phyloP scores from a whole-genome alignment of 306 rosid species.

The Cercis canadensis region DNA sequence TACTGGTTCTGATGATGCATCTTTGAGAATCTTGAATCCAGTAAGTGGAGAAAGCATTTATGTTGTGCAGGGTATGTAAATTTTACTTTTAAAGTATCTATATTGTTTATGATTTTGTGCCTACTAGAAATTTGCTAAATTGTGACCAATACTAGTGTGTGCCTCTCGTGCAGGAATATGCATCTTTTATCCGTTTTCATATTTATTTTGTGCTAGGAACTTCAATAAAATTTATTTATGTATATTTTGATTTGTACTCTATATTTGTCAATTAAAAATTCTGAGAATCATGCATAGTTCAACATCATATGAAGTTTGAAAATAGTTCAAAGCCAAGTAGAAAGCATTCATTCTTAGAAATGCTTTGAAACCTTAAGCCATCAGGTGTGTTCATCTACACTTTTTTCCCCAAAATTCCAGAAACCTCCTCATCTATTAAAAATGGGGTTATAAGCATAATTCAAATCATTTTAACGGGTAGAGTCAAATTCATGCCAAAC shows the following conservation, averaged over 20 bases:
- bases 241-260: slow-evolving; percentile 1
- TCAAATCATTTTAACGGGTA: too few relatives aligned
- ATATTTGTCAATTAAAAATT: slow-evolving; percentile 12
- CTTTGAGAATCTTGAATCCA: slow-evolving; percentile 93
- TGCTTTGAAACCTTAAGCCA: slow-evolving; percentile 3
- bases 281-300: background rate
- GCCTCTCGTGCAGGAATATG: background rate
- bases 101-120: background rate
- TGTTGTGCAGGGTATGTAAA: slow-evolving; percentile 75
- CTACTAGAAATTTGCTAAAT: background rate
- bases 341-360: background rate
- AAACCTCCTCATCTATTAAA: too few relatives aligned
- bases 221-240: background rate
- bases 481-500: too few relatives aligned
- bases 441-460: too few relatives aligned
- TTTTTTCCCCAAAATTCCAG: too few relatives aligned
- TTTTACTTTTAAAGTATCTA: slow-evolving; percentile 9
- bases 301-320: slow-evolving; percentile 1
- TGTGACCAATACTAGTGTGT: background rate
- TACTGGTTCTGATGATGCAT: slow-evolving; percentile 91
- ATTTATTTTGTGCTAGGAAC: background rate
- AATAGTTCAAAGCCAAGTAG: background rate
- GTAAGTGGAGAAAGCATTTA: slow-evolving; percentile 75
- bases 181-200: background rate
- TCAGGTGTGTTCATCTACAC: too few relatives aligned